Conservation (phyloP, 441 rosid species). For the Macaranga tanarius region DNA sequence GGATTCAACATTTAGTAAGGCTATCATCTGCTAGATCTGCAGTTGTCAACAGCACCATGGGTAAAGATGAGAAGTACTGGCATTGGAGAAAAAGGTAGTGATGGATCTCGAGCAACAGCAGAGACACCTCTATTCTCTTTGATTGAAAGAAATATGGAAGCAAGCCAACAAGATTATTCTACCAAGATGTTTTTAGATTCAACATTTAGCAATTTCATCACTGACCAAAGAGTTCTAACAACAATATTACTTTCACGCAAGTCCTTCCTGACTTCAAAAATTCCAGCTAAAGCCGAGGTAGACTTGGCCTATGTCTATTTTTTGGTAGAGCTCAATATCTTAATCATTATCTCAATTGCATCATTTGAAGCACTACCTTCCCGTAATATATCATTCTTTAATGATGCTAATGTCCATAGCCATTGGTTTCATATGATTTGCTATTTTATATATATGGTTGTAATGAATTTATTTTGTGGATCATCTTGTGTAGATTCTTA, state of each 20-base stretch:
- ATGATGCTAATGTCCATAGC: too few relatives aligned
- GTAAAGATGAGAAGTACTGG: too few relatives aligned
- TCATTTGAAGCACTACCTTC: conserved; percentile 99
- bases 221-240: conserved; percentile 69
- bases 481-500: too few relatives aligned
- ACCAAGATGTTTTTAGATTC: conserved; percentile 79
- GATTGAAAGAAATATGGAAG: conserved; percentile 89
- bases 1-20: too few relatives aligned
- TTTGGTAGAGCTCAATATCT: conserved; percentile 75
- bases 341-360: conserved; percentile 94
- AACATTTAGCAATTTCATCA: conserved; percentile 73
- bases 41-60: too few relatives aligned
- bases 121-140: conserved; percentile 96
- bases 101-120: conserved; percentile 77
- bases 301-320: too few relatives aligned
- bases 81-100: too few relatives aligned
- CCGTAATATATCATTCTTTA: conserved; percentile 70
- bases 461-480: too few relatives aligned
- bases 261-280: conserved; percentile 80
- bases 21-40: too few relatives aligned
- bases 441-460: too few relatives aligned
- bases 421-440: too few relatives aligned
- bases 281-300: conserved; percentile 90
- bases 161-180: conserved; percentile 79
- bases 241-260: conserved; percentile 90